phyloP scores from a whole-genome alignment of 352 stramenopile genomes.

The Elongisporangium anandrum region DNA sequence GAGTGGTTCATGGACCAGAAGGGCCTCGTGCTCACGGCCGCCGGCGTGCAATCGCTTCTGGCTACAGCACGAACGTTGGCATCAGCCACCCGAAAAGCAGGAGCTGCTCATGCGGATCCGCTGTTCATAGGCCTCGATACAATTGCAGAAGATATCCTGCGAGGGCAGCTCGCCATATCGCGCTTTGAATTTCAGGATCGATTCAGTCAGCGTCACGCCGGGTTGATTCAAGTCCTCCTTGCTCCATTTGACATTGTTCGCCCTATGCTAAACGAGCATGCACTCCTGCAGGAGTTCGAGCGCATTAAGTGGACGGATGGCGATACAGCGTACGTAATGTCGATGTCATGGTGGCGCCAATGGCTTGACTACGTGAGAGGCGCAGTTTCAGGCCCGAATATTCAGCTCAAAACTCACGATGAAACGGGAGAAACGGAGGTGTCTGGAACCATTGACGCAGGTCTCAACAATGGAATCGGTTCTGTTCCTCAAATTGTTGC shows the following conservation, averaged over 20 bases:
- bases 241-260: conserved; percentile 52
- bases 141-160: conserved; percentile 16
- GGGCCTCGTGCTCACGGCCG: conserved; percentile 15
- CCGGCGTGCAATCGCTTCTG: conserved; percentile 34
- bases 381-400: conserved; percentile 2
- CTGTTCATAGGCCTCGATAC: conserved; percentile 6
- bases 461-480: not conserved
- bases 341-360: conserved; percentile 49
- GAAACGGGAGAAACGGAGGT: not conserved
- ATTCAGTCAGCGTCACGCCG: conserved; percentile 13
- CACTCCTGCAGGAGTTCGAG: conserved; percentile 28
- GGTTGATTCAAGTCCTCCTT: conserved; percentile 45
- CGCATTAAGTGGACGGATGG: conserved; percentile 32
- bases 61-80: conserved; percentile 19
- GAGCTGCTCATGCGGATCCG: conserved; percentile 17
- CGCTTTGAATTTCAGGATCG: conserved; percentile 22
- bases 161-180: conserved; percentile 12
- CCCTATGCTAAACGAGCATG: conserved; percentile 35
- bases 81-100: conserved; percentile 15
- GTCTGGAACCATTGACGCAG: not conserved
- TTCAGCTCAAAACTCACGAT: not conserved
- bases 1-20: conserved; percentile 48
- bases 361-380: conserved; percentile 35
- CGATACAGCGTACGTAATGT: conserved; percentile 47
- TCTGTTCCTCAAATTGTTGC: not conserved